phyloP scores from a whole-genome alignment of 2,329 filamentous ascomycete genomes.

The Xylaria digitata region DNA sequence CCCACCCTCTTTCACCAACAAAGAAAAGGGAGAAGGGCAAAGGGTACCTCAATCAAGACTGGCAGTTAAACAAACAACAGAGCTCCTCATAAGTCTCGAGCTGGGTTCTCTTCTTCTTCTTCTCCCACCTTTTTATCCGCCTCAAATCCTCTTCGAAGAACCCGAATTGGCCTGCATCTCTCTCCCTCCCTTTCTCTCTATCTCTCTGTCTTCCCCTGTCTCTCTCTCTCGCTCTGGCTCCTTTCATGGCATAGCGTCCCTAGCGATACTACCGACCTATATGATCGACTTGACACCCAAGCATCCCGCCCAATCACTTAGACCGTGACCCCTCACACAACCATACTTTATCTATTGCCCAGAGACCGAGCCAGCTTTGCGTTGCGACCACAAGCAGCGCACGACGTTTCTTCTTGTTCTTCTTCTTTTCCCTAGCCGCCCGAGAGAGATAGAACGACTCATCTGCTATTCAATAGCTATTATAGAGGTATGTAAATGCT shows the following conservation, averaged over 20 bases:
- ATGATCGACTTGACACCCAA: slow-evolving; percentile 15
- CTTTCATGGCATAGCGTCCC: slow-evolving; percentile 1
- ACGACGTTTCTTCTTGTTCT: slow-evolving; percentile 6
- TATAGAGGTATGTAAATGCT: slow-evolving; percentile 37
- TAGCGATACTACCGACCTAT: slow-evolving; percentile 3
- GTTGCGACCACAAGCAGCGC: slow-evolving; percentile 9
- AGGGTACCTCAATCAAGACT: no score
- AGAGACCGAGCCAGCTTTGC: slow-evolving; percentile 22
- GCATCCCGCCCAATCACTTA: slow-evolving; percentile 27
- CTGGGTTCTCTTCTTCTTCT: slow-evolving; percentile 5
- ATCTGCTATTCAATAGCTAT: neutral
- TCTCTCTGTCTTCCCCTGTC: neutral
- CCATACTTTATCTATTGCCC: neutral
- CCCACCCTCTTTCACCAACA: slow-evolving; percentile 2
- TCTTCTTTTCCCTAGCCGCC: neutral
- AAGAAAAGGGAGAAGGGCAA: neutral
- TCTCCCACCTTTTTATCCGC: slow-evolving; percentile 4
- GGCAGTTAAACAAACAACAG: slow-evolving; percentile 4
- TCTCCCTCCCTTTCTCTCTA: neutral
- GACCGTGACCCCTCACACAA: slow-evolving; percentile 27
- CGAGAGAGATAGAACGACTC: neutral
- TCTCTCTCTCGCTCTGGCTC: neutral
- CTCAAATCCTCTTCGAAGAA: slow-evolving; percentile 1
- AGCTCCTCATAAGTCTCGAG: neutral
- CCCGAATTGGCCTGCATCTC: neutral